Evolutionary conservation across 768 basidiomycete species (phyloP).

Genomic region (Mrakia blollopis): DNA sequence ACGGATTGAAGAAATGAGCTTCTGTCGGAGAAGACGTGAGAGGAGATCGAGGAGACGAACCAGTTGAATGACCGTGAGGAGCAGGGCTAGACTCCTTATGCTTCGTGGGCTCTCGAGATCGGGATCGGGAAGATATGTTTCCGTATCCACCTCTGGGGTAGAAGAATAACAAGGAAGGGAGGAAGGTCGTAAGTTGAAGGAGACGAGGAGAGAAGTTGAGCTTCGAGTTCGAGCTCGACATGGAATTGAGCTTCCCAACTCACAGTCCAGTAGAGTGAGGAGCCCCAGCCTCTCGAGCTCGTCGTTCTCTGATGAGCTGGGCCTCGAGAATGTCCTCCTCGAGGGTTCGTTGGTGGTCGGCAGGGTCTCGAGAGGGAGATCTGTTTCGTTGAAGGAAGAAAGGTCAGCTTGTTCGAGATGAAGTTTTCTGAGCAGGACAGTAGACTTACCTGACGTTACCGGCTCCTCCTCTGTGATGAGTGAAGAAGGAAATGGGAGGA

Average conservation of each 20-base stretch:
- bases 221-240: neutral
- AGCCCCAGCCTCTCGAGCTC: constrained; percentile 18
- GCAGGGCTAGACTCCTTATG: neutral
- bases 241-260: neutral
- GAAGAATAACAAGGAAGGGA: neutral
- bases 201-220: neutral
- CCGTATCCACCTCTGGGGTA: constrained; percentile 19
- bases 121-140: neutral
- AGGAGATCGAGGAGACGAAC: neutral
- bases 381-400: neutral
- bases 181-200: neutral
- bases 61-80: neutral
- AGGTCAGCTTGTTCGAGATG: neutral
- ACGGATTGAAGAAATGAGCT: neutral
- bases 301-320: constrained; percentile 22
- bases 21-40: neutral
- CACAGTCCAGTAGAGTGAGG: constrained; percentile 20
- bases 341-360: constrained; percentile 1
- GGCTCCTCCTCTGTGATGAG: constrained; percentile 10
- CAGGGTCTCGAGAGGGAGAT: constrained; percentile 32
- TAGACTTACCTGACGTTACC: constrained; percentile 14
- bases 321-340: constrained; percentile 30
- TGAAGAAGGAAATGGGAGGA: neutral
- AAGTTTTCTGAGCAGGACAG: too few relatives aligned
- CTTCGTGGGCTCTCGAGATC: neutral